Conservation (phyloP, 2,329 filamentous ascomycete genomes). For the Furcasterigmium furcatum region DNA sequence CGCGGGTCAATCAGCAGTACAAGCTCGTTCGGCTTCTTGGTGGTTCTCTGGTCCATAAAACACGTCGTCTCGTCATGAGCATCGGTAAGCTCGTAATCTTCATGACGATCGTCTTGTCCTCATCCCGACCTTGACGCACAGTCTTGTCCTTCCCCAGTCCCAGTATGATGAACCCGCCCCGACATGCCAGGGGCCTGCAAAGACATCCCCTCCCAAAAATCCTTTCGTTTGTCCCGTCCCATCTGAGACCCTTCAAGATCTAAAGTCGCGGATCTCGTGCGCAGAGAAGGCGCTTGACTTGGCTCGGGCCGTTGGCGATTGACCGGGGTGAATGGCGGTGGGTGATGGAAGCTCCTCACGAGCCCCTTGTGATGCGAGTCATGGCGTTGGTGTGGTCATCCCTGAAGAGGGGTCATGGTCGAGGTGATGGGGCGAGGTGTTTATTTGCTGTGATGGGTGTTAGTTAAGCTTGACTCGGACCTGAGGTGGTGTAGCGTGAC, state of each 20-base stretch:
- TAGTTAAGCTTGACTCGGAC: conserved; percentile 19
- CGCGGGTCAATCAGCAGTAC: not conserved
- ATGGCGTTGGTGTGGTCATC: conserved; percentile 10
- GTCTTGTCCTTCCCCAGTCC: not conserved
- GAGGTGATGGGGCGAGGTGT: conserved; percentile 58
- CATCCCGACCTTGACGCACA: conserved; percentile 1
- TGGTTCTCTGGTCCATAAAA: conserved; percentile 2
- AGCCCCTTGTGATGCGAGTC: not conserved
- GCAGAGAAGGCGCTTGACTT: not conserved
- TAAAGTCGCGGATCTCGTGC: not conserved
- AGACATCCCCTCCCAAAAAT: not conserved
- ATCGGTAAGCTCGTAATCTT: not conserved
- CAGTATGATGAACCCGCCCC: conserved; percentile 2
- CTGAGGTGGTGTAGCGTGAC: not conserved
- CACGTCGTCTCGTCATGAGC: conserved; percentile 3
- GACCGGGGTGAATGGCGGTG: not conserved
- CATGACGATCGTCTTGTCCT: conserved; percentile 2
- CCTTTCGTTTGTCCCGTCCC: not conserved
- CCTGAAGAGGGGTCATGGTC: conserved; percentile 41
- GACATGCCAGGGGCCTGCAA: not conserved
- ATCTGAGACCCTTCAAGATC: not conserved
- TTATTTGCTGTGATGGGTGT: conserved; percentile 58
- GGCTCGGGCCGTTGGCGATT: not conserved
- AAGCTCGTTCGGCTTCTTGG: not conserved
- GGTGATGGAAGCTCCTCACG: not conserved